Evolutionary conservation across 805 yeast genomes (phyloP).

Genomic region (Barnettozyma botsteinii): DNA sequence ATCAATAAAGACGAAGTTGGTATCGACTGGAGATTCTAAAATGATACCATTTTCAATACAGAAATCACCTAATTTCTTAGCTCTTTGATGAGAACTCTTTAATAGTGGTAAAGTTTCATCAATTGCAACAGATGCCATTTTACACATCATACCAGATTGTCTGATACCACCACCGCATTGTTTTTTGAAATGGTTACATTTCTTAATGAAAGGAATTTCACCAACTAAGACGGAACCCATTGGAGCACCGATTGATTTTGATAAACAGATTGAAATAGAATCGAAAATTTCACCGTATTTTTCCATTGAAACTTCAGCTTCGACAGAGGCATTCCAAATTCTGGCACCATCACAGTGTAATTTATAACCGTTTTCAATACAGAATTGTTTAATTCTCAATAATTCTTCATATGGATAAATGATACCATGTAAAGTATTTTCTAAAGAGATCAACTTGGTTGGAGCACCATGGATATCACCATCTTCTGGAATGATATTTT

Average conservation of each 20-base stretch:
- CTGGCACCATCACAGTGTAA: conserved; percentile 94
- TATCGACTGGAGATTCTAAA: conserved; percentile 70
- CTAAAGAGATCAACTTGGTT: conserved; percentile 76
- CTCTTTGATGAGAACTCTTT: conserved; percentile 42
- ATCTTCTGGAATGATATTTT: conserved; percentile 57
- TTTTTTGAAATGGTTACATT: conserved; percentile 81
- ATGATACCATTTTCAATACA: conserved; percentile 48
- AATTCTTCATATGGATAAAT: conserved; percentile 82
- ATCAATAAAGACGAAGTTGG: conserved; percentile 80
- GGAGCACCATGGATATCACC: conserved; percentile 89
- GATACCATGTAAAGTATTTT: conserved; percentile 84
- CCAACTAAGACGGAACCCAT: conserved; percentile 88
- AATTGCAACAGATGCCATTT: conserved; percentile 77
- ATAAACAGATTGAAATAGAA: conserved; percentile 82
- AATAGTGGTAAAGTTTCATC: conserved; percentile 57
- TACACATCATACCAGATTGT: conserved; percentile 76
- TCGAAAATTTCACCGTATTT: conserved; percentile 78
- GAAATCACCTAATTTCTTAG: conserved; percentile 45
- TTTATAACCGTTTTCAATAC: conserved; percentile 50
- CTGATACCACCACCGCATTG: conserved; percentile 93
- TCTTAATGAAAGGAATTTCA: conserved; percentile 45
- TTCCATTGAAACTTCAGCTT: conserved; percentile 44
- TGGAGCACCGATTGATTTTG: conserved; percentile 91
- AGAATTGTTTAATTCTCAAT: conserved; percentile 62
- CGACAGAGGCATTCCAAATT: conserved; percentile 82